Evolutionary conservation across 495 filamentous ascomycete species (phyloP).

Genomic region (Lasiosphaeria hispida): DNA sequence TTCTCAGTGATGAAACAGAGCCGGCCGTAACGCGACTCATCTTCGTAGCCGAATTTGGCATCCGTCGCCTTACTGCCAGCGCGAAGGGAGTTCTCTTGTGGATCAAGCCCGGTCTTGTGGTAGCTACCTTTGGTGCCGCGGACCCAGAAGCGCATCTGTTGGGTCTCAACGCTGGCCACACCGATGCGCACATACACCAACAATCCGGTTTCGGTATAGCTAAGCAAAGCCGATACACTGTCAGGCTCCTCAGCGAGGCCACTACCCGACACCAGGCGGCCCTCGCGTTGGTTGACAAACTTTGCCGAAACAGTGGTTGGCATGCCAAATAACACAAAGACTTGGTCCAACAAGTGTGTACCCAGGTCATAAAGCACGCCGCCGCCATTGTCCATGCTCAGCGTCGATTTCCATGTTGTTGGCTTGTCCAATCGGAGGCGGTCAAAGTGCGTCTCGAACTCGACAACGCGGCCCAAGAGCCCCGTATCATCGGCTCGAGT

Average conservation of each 20-base stretch:
- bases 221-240: constrained; percentile 64
- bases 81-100: constrained; percentile 79
- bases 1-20: constrained; percentile 41
- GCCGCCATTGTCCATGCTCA: constrained; percentile 60
- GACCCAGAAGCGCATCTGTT: constrained; percentile 78
- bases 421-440: constrained; percentile 63
- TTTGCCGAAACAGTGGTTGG: constrained; percentile 68
- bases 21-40: constrained; percentile 38
- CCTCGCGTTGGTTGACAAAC: constrained; percentile 63
- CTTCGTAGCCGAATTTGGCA: constrained; percentile 64
- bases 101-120: constrained; percentile 74
- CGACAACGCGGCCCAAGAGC: constrained; percentile 73
- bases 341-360: constrained; percentile 80
- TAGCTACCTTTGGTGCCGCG: constrained; percentile 77
- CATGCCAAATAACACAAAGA: constrained; percentile 71
- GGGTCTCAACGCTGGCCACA: constrained; percentile 65
- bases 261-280: constrained; percentile 33
- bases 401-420: constrained; percentile 65
- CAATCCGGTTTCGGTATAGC: constrained; percentile 57
- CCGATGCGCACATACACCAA: constrained; percentile 67
- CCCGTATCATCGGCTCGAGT: too few relatives aligned
- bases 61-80: constrained; percentile 65
- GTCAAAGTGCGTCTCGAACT: constrained; percentile 80
- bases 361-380: constrained; percentile 82
- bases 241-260: constrained; percentile 61